Conservation (phyloP, 1,284 basidiomycete species). For the Boletus smithii region DNA sequence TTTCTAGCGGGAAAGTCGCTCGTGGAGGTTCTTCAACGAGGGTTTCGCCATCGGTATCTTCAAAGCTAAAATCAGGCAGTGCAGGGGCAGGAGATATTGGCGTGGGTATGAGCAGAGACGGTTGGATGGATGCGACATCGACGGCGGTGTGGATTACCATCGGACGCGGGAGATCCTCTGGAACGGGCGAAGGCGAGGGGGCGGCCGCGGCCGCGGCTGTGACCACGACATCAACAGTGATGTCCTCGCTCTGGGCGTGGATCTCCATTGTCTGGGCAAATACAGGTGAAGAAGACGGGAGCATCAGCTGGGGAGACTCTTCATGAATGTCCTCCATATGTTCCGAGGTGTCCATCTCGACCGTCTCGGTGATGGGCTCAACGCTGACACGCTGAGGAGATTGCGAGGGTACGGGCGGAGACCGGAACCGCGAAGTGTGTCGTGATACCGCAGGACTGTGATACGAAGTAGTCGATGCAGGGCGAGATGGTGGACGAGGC, state of each 20-base stretch:
- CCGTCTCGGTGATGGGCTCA: conserved; percentile 10
- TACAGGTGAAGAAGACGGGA: conserved; percentile 25
- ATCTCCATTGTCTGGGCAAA: not conserved
- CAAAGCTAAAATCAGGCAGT: conserved; percentile 33
- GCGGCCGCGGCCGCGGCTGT: too few relatives aligned
- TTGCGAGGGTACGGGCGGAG: conserved; percentile 9
- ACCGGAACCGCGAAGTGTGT: conserved; percentile 16
- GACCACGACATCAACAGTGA: conserved; percentile 2
- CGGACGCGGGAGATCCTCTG: conserved; percentile 5
- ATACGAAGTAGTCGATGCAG: conserved; percentile 6
- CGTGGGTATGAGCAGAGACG: conserved; percentile 33
- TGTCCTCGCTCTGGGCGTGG: not conserved
- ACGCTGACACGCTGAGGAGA: conserved; percentile 9
- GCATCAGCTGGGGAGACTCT: conserved; percentile 24
- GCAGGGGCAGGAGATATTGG: conserved; percentile 34
- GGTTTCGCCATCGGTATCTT: conserved; percentile 21
- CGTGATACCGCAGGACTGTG: conserved; percentile 19
- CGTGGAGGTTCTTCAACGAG: conserved; percentile 22
- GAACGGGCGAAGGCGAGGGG: conserved; percentile 8
- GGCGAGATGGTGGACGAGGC: conserved; percentile 19
- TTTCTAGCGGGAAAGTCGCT: conserved; percentile 21
- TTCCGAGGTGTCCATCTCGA: conserved; percentile 14
- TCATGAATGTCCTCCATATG: conserved; percentile 23
- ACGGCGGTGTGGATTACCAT: conserved; percentile 34
- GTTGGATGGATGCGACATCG: conserved; percentile 28